Base-by-base conservation (phyloP, 148 eudicot species). In the Amaranthus palmeri region DNA sequence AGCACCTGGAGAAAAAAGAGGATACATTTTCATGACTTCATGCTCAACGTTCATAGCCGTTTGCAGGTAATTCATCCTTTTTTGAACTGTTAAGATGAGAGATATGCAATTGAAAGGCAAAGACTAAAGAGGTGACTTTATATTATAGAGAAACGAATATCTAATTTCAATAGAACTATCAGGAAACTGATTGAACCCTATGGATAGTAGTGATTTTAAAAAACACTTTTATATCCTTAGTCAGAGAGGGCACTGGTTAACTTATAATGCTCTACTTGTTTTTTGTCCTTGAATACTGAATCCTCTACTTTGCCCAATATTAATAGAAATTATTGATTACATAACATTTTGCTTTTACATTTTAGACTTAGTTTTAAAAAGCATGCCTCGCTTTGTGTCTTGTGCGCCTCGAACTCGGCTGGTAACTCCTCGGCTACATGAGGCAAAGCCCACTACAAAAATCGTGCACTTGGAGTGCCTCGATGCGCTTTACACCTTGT, bases 21-120 rank as follows among this genome's bases (percentile, higher is more conserved):
- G 80, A 93, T 87, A 76, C 98, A 93, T 86, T 93, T 93, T 79
- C 98, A 93, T 65, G 96, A 93, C 88, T 93, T 93, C 77, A 93
- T 93, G 98, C 82, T 93, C 75, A 80, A 81, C 77, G 98, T 93
- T 60, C 98, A 93, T 71, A 89, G 96, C 76, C 88, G 88, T 55
- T 84, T 93, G 84, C 93, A 83, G 78, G 98, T 89, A 81, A 83
- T 51, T 45, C 48, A 44, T 51, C 41, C 15, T 65, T 72, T 44
- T 18, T 56, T 72, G 53, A 65, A 47, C 43, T 15, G 12, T n/a
- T 10, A 8, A 56, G 55, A 64, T 8, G 41, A 41, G 51, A 51
- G 48, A 17, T 18, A 7, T 8, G 50, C 42, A n/a, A 6, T 66
- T 18, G 36, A 54, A 54, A 18, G 42, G 7, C 45, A 54, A 69